phyloP scores from a whole-genome alignment of 2,329 filamentous ascomycete species.

The Fonsecaea nubica region DNA sequence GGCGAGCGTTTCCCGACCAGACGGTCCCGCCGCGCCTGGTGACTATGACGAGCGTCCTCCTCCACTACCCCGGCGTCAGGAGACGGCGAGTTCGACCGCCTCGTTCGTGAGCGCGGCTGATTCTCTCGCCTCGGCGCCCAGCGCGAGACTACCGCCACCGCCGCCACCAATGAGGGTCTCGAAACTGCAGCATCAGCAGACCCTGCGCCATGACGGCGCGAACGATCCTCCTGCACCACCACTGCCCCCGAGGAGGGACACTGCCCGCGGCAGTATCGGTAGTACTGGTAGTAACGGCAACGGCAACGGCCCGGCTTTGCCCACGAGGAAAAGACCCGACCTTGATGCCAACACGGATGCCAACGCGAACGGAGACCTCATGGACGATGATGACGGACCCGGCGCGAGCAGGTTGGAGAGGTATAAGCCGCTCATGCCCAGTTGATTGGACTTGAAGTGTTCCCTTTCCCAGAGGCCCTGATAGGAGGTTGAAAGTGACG shows the following conservation, averaged over 20 bases:
- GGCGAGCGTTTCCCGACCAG: constrained; percentile 12
- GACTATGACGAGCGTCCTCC: constrained; percentile 29
- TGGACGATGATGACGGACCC: constrained; percentile 25
- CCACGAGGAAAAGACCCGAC: neutral
- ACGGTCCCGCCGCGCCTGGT: constrained; percentile 1
- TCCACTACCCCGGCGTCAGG: constrained; percentile 33
- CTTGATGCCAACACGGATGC: neutral
- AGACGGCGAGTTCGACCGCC: constrained; percentile 33
- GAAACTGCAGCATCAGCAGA: constrained; percentile 18
- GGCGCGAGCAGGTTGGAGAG: constrained; percentile 24
- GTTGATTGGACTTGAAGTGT: constrained; percentile 6
- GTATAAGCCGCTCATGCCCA: constrained; percentile 34
- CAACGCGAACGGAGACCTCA: constrained; percentile 17
- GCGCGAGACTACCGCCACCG: constrained; percentile 3
- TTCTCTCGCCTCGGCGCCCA: constrained; percentile 8
- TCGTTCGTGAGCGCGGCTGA: constrained; percentile 32
- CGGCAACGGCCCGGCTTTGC: neutral
- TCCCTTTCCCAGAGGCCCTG: neutral
- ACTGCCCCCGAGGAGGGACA: constrained; percentile 31
- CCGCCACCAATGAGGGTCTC: constrained; percentile 13
- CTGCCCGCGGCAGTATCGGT: neutral
- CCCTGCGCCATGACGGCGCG: constrained; percentile 7
- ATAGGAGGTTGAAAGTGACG: neutral
- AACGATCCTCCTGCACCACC: constrained; percentile 22
- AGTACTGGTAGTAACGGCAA: neutral